phyloP scores from a whole-genome alignment of 306 rosid species.

The Arachis stenosperma region DNA sequence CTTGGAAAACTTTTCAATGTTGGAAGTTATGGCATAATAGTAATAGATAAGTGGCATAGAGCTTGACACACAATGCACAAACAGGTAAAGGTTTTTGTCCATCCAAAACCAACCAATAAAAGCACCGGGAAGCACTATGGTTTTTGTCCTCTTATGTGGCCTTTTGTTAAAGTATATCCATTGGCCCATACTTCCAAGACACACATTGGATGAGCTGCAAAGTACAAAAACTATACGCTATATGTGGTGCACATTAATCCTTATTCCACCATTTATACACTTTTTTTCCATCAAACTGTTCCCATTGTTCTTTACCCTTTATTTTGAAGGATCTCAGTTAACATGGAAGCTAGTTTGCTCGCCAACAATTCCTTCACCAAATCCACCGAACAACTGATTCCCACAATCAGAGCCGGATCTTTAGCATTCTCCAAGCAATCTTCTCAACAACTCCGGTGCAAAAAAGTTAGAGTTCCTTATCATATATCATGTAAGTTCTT shows the following conservation, averaged over 20 bases:
- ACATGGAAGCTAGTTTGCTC: slow-evolving; percentile 81
- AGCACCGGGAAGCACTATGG: slow-evolving; percentile 35
- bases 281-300: slow-evolving; percentile 12
- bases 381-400: slow-evolving; percentile 42
- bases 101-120: slow-evolving; percentile 39
- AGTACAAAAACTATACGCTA: slow-evolving; percentile 8
- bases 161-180: slow-evolving; percentile 58
- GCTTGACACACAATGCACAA: slow-evolving; percentile 47
- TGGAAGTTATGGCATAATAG: neutral
- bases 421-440: slow-evolving; percentile 35
- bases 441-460: slow-evolving; percentile 41
- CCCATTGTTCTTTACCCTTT: slow-evolving; percentile 6
- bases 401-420: slow-evolving; percentile 36
- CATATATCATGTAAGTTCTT: slow-evolving; percentile 60
- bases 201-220: slow-evolving; percentile 53
- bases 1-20: neutral
- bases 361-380: slow-evolving; percentile 62
- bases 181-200: slow-evolving; percentile 47
- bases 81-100: slow-evolving; percentile 32
- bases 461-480: slow-evolving; percentile 43
- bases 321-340: slow-evolving; percentile 16
- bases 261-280: slow-evolving; percentile 36
- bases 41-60: slow-evolving; percentile 38
- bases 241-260: slow-evolving; percentile 59
- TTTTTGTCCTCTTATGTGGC: slow-evolving; percentile 40